These are phyloP conservation scores for Dichomitus squalens DNA, from an alignment of 1,284 basidiomycete species.

Conservation along the genomic window DNA sequence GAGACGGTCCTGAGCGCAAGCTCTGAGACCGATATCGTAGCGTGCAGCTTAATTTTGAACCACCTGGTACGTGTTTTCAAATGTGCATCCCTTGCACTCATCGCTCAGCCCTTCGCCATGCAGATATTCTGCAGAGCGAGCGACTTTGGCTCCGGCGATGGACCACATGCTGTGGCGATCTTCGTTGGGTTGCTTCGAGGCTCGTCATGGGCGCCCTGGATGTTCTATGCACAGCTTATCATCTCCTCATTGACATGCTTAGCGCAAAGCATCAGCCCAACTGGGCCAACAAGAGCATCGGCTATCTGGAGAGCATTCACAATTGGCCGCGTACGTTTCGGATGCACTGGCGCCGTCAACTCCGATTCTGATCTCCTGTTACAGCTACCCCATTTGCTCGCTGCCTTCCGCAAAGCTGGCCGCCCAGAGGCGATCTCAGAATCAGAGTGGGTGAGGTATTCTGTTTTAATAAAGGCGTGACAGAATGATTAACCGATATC, in stretches of 20 bases:
- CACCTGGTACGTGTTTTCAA: slow-evolving; percentile 49
- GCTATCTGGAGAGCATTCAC: slow-evolving; percentile 71
- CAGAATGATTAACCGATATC: slow-evolving; percentile 11
- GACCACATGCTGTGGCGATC: slow-evolving; percentile 52
- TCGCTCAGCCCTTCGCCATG: not conserved
- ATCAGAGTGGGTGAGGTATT: slow-evolving; percentile 56
- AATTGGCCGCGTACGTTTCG: slow-evolving; percentile 59
- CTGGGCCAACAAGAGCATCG: slow-evolving; percentile 36
- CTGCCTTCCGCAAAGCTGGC: slow-evolving; percentile 53
- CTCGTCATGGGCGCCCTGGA: slow-evolving; percentile 65
- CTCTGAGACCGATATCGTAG: slow-evolving; percentile 64
- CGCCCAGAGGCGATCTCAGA: slow-evolving; percentile 52
- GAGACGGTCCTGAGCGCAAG: slow-evolving; percentile 52
- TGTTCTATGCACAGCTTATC: slow-evolving; percentile 71
- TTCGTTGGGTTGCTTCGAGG: slow-evolving; percentile 62
- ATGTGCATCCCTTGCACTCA: not conserved
- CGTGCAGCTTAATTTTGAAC: slow-evolving; percentile 60
- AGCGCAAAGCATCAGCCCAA: slow-evolving; percentile 45
- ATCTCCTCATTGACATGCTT: slow-evolving; percentile 62
- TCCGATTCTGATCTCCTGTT: not conserved
- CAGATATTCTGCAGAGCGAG: slow-evolving; percentile 61
- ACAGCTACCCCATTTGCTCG: slow-evolving; percentile 64
- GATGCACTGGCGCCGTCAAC: not conserved
- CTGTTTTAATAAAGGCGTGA: not conserved
- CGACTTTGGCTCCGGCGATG: slow-evolving; percentile 65